Evolutionary conservation across 805 yeast species (phyloP).

Genomic region (Wickerhamiella vanderwaltii): DNA sequence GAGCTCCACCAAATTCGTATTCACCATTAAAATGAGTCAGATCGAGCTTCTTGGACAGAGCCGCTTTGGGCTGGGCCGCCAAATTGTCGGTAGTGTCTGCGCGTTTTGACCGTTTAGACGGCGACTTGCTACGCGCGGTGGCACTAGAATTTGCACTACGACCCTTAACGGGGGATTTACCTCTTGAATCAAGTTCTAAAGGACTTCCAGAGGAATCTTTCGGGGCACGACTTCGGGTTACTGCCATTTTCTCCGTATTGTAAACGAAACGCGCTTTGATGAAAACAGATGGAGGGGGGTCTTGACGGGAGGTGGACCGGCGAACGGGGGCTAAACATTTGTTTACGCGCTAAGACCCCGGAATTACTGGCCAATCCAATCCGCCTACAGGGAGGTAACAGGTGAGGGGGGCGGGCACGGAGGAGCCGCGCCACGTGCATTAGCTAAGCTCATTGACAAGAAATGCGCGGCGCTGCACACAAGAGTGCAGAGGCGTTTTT

Average conservation of each 20-base stretch:
- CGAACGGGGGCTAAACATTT: no score
- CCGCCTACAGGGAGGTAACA: no score
- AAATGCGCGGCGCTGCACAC: no score
- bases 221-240: slow-evolving; percentile 6
- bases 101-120: neutral
- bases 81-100: neutral
- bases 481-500: no score
- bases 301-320: neutral
- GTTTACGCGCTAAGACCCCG: no score
- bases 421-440: no score
- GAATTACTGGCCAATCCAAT: no score
- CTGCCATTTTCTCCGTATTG: slow-evolving; percentile 2
- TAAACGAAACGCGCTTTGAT: neutral
- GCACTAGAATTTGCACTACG: neutral
- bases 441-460: no score
- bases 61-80: neutral
- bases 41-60: slow-evolving; percentile 13
- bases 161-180: neutral
- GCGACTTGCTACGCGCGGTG: neutral
- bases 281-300: neutral
- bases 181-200: neutral
- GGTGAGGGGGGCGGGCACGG: no score
- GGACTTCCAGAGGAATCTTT: neutral
- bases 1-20: slow-evolving; percentile 80
- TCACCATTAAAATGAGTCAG: slow-evolving; percentile 22